A percentile compares a stretch with the other conserved stretches of the same genome.
Conservation (phyloP, 305 asterid genomes). For the Euphrasia arctica region DNA sequence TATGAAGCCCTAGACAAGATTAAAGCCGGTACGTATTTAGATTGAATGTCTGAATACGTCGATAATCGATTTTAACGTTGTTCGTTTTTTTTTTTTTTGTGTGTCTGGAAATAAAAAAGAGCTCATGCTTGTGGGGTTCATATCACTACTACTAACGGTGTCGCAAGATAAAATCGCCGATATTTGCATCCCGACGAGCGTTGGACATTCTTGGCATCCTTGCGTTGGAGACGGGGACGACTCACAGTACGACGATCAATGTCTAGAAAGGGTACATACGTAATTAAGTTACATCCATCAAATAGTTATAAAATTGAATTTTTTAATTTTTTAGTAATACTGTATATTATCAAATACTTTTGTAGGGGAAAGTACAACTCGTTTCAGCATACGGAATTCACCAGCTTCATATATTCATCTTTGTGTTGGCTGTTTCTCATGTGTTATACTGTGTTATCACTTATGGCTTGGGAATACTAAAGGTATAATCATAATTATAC, state of each 20-base stretch:
- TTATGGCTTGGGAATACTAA: slow-evolving; percentile 50
- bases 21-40: slow-evolving; percentile 53
- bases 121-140: slow-evolving; percentile 82
- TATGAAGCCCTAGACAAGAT: slow-evolving; percentile 74
- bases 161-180: slow-evolving; percentile 39
- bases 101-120: slow-evolving; percentile 31
- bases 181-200: slow-evolving; percentile 55
- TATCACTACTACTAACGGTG: slow-evolving; percentile 63
- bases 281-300: slow-evolving; percentile 9
- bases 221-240: slow-evolving; percentile 34
- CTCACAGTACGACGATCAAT: slow-evolving; percentile 39
- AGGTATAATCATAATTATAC: neutral
- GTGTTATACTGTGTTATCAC: slow-evolving; percentile 53
- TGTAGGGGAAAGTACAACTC: slow-evolving; percentile 34
- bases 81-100: neutral
- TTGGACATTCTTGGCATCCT: slow-evolving; percentile 81
- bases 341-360: neutral
- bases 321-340: too few species aligned
- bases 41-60: neutral
- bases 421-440: slow-evolving; percentile 62
- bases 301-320: too few species aligned
- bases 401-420: slow-evolving; percentile 81
- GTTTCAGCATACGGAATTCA: slow-evolving; percentile 47
- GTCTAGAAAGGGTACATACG: slow-evolving; percentile 33
- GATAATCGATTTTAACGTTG: neutral